Evolutionary conservation across 2,329 filamentous ascomycete genomes (phyloP).

Genomic region (Sclerotinia nivalis): DNA sequence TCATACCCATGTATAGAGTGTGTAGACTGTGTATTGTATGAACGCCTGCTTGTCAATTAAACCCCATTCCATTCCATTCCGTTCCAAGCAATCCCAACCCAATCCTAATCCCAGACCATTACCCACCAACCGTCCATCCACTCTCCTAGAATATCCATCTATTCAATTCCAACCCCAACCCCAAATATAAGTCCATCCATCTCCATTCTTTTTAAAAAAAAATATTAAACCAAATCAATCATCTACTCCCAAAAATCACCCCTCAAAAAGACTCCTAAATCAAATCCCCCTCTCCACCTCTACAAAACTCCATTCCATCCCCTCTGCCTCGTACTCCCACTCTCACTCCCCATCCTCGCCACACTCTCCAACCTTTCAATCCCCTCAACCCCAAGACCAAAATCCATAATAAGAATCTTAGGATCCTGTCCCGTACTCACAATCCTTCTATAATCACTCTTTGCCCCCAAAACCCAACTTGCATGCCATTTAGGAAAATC

Average conservation of each 20-base stretch:
- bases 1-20: background rate
- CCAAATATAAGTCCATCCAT: background rate
- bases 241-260: background rate
- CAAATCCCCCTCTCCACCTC: background rate
- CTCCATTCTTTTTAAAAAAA: background rate
- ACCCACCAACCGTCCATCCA: background rate
- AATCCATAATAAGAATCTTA: conserved; percentile 91
- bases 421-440: conserved; percentile 94
- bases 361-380: conserved; percentile 46
- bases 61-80: background rate
- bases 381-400: conserved; percentile 63
- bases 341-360: background rate
- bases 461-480: conserved; percentile 95
- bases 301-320: background rate
- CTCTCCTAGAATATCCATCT: background rate
- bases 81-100: background rate
- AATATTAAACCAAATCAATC: background rate
- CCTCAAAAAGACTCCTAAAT: background rate
- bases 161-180: conserved; percentile 5
- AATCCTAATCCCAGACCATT: background rate
- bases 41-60: background rate
- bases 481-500: conserved; percentile 94
- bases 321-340: no score
- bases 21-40: background rate
- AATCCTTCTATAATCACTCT: conserved; percentile 92